Percentiles rank a stretch among this genome's conserved stretches.
These are phyloP conservation scores for Diaporthe ilicicola DNA, from an alignment of 2,329 filamentous ascomycete genomes.

Conservation along the genomic window DNA sequence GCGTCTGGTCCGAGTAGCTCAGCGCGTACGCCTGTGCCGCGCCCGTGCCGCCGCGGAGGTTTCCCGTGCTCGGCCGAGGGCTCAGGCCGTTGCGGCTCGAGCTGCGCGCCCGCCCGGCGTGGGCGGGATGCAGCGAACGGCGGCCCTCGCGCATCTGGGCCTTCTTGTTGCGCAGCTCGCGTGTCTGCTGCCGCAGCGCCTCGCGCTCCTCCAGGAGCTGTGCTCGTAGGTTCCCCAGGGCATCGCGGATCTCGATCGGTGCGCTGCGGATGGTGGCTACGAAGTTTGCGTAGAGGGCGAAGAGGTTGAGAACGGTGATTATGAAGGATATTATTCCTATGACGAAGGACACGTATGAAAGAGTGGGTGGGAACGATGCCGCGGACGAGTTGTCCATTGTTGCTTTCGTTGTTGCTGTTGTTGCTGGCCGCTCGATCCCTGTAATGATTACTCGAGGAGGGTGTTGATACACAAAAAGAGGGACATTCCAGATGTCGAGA, in stretches of 20 bases:
- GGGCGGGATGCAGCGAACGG: slow-evolving; percentile 5
- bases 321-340: slow-evolving; percentile 30
- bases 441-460: not conserved
- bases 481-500: slow-evolving; percentile 3
- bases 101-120: slow-evolving; percentile 8
- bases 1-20: slow-evolving; percentile 35
- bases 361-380: slow-evolving; percentile 8
- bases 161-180: slow-evolving; percentile 31
- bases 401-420: not conserved
- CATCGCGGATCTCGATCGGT: slow-evolving; percentile 33
- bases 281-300: slow-evolving; percentile 35
- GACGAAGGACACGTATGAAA: slow-evolving; percentile 30
- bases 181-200: slow-evolving; percentile 35
- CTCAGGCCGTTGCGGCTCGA: slow-evolving; percentile 20
- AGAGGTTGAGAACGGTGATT: slow-evolving; percentile 34
- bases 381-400: slow-evolving; percentile 3
- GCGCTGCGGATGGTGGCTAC: slow-evolving; percentile 33
- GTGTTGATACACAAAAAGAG: not conserved
- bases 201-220: slow-evolving; percentile 36
- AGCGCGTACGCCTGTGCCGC: slow-evolving; percentile 20
- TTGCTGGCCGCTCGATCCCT: not conserved
- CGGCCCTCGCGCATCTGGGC: not conserved
- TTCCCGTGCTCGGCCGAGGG: slow-evolving; percentile 22
- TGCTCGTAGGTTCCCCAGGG: slow-evolving; percentile 33
- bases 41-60: slow-evolving; percentile 1